phyloP scores from a whole-genome alignment of 2,329 filamentous ascomycete genomes.

The Leptographium wingfieldii region DNA sequence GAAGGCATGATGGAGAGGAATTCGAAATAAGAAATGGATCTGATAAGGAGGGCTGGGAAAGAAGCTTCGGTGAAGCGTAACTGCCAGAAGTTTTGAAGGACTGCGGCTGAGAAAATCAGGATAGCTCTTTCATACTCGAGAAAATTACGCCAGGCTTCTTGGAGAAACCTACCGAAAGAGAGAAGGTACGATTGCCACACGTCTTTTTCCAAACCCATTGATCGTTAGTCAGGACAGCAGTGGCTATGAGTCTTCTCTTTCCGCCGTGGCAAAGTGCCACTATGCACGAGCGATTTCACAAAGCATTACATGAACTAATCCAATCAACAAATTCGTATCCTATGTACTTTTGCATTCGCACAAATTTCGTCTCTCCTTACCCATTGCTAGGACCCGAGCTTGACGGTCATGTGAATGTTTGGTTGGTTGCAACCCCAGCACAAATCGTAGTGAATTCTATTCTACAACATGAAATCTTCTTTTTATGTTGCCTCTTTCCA shows the following conservation, averaged over 20 bases:
- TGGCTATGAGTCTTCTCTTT: not conserved
- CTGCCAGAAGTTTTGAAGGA: not conserved
- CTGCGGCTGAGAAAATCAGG: not conserved
- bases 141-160: not conserved
- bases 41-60: not conserved
- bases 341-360: not conserved
- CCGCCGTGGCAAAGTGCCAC: not conserved
- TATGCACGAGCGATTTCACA: no score
- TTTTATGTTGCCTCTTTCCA: not conserved
- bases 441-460: not conserved
- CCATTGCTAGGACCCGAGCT: not conserved
- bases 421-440: not conserved
- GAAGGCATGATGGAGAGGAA: not conserved
- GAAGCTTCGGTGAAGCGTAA: not conserved
- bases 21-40: not conserved
- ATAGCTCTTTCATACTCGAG: not conserved
- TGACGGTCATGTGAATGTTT: not conserved
- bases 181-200: not conserved
- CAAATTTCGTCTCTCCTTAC: not conserved
- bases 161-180: not conserved
- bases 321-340: not conserved
- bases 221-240: not conserved
- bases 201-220: no score
- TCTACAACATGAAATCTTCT: not conserved
- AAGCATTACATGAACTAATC: not conserved